Evolutionary conservation across 495 filamentous ascomycete species (phyloP).

Genomic region (Aspergillus olivimuriae): DNA sequence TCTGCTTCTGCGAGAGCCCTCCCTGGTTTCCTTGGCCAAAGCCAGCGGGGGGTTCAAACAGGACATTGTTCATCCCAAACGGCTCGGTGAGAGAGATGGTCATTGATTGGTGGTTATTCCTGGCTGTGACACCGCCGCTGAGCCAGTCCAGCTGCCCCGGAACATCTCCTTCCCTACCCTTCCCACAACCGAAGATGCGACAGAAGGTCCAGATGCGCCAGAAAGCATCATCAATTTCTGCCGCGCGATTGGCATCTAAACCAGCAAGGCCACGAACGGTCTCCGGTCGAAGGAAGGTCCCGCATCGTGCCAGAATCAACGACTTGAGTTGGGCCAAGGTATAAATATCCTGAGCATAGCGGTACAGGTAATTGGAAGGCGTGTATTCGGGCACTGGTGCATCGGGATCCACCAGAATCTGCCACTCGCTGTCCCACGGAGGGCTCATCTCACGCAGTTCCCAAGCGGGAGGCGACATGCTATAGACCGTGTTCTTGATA

Average conservation of each 20-base stretch:
- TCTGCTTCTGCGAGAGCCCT: constrained; percentile 49
- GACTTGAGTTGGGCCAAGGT: constrained; percentile 55
- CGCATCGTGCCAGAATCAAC: constrained; percentile 52
- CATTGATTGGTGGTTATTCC: constrained; percentile 23
- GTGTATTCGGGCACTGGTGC: constrained; percentile 52
- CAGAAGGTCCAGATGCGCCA: constrained; percentile 70
- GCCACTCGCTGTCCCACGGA: constrained; percentile 44
- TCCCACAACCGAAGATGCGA: constrained; percentile 56
- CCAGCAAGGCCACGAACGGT: constrained; percentile 51
- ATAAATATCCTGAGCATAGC: constrained; percentile 51
- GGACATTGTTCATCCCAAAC: constrained; percentile 45
- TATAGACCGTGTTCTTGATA: constrained; percentile 48
- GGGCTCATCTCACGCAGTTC: constrained; percentile 59
- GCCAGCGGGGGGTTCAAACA: constrained; percentile 50
- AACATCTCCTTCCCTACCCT: constrained; percentile 54
- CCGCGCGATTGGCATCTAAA: constrained; percentile 39
- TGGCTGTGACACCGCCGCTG: constrained; percentile 48
- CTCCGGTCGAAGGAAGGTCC: constrained; percentile 51
- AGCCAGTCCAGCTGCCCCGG: constrained; percentile 62
- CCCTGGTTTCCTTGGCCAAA: constrained; percentile 54
- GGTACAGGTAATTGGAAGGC: constrained; percentile 47
- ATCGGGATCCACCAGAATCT: constrained; percentile 35
- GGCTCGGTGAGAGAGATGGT: constrained; percentile 35
- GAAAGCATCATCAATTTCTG: constrained; percentile 57
- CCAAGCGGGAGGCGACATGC: constrained; percentile 58